Base-by-base conservation (phyloP, 169 alveolate species). In the Plasmodium cynomolgi region DNA sequence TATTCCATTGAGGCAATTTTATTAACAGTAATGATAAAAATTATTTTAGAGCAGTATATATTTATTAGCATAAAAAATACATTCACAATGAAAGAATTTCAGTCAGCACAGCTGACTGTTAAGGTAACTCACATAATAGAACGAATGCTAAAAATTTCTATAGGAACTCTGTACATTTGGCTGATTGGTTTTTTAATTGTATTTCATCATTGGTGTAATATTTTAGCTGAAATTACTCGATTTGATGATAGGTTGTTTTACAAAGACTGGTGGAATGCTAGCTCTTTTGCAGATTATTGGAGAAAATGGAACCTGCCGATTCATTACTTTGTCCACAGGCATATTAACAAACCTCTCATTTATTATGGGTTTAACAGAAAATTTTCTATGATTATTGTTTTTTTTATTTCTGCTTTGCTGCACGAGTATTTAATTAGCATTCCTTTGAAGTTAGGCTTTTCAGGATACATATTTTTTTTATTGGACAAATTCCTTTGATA, bases 221-320 rank as follows among this genome's bases (percentile, higher is more conserved):
- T 98, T 34, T 96, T 97, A 74, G 99, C 98, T 26, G 99, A 98
- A 92, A 81, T 98, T 13, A 98, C 99, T 39, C 93, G 98, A 77
- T 98, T 98, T 88, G 99, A 99, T 11, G 99, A 98, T 90, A 95
- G 99, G 83, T 95, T 96, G 68, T 98, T 98, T 95, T 98, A 98
- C 93, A 97, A 96, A 95, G 99, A 98, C 82, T 98, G 99, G 99
- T 98, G 99, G 99, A 98, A 98, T 84, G 98, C 99, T 41, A 96
- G 98, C 20, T 97, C 98, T 20, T 97, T 98, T 84, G 98, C 97
- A 2, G 99, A 98, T 84, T 98, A 98, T 93, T 98, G 99, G 99
- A 95, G 99, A 56, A 97, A 96, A 92, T 98, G 99, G 99, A 98
- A 98, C 92, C 95, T 98, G 26, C 99, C 99, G n/a, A 97, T 98